phyloP scores from a whole-genome alignment of 805 yeast species.

The Candida mattraensis region DNA sequence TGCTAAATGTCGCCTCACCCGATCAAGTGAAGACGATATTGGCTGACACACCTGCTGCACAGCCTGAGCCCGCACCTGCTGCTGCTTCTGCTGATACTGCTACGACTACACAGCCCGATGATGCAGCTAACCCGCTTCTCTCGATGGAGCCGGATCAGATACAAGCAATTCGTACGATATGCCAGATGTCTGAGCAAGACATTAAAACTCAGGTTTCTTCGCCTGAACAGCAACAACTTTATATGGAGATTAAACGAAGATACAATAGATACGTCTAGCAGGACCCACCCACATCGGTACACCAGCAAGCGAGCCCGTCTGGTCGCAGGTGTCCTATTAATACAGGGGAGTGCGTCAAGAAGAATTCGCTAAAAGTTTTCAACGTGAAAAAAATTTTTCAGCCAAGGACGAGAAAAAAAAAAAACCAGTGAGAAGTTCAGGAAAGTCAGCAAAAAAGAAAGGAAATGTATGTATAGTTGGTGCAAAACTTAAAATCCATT shows the following conservation, averaged over 20 bases:
- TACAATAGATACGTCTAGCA: slow-evolving; percentile 15
- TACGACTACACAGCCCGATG: not conserved
- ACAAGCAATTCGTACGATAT: slow-evolving; percentile 23
- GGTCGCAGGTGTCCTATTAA: not conserved
- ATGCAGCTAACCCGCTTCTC: slow-evolving; percentile 8
- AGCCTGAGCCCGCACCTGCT: slow-evolving; percentile 2
- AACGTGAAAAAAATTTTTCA: slow-evolving; percentile 13
- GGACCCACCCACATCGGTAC: not conserved
- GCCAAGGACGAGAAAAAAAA: too few species aligned
- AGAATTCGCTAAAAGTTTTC: slow-evolving; percentile 13
- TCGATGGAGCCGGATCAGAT: slow-evolving; percentile 20
- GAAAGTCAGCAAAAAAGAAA: slow-evolving; percentile 11
- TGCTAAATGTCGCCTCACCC: slow-evolving; percentile 32
- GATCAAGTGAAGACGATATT: slow-evolving; percentile 26
- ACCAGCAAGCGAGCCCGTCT: not conserved
- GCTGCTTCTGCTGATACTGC: not conserved
- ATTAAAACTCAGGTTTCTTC: slow-evolving; percentile 19
- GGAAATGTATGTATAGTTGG: slow-evolving; percentile 13
- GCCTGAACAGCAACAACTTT: slow-evolving; percentile 23
- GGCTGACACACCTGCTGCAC: slow-evolving; percentile 8
- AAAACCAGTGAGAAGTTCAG: slow-evolving; percentile 15
- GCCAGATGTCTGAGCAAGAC: slow-evolving; percentile 25
- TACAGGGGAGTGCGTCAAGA: too few species aligned
- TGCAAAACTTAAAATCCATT: too few species aligned
- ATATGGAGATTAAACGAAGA: slow-evolving; percentile 25